These are phyloP conservation scores for Axilococcus clingmanii DNA, from an alignment of 139 green algal genomes.

Conservation along the genomic window DNA sequence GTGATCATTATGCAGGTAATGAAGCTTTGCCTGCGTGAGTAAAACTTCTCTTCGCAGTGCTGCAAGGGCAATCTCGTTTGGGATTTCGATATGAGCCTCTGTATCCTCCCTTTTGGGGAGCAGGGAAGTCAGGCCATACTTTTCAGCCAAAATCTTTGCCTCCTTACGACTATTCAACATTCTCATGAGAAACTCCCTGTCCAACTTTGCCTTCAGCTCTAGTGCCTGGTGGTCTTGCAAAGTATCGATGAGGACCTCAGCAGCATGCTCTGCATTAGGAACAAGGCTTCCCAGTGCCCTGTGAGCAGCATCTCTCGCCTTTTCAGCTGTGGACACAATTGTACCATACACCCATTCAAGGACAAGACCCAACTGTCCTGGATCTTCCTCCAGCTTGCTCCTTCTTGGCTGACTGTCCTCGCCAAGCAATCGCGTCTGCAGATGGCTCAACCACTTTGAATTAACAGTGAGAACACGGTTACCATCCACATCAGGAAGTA, in stretches of 20 bases:
- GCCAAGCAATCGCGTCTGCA: conserved; percentile 62
- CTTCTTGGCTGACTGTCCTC: conserved; percentile 72
- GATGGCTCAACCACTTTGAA: conserved; percentile 65
- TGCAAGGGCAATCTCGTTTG: conserved; percentile 38
- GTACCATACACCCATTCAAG: conserved; percentile 84
- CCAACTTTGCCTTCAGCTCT: conserved; percentile 37
- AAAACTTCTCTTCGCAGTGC: conserved; percentile 66
- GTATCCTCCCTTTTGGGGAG: not conserved
- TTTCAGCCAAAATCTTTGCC: conserved; percentile 36
- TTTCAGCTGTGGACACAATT: conserved; percentile 82
- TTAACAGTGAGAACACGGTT: conserved; percentile 52
- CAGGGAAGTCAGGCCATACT: conserved; percentile 30
- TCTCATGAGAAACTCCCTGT: conserved; percentile 52
- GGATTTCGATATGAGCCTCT: conserved; percentile 8
- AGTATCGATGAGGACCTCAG: conserved; percentile 20
- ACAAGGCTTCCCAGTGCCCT: conserved; percentile 31
- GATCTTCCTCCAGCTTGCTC: conserved; percentile 47
- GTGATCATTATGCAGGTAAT: conserved; percentile 56
- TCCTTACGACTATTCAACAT: conserved; percentile 59
- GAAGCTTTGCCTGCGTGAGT: conserved; percentile 72
- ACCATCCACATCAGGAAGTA: no score
- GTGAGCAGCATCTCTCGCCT: conserved; percentile 68
- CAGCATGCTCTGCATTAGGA: conserved; percentile 10
- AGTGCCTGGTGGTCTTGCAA: conserved; percentile 54
- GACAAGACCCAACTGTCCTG: conserved; percentile 52